Base-by-base conservation (phyloP, 192 early-diverging fungal species). In the Entomortierella chlamydospora region DNA sequence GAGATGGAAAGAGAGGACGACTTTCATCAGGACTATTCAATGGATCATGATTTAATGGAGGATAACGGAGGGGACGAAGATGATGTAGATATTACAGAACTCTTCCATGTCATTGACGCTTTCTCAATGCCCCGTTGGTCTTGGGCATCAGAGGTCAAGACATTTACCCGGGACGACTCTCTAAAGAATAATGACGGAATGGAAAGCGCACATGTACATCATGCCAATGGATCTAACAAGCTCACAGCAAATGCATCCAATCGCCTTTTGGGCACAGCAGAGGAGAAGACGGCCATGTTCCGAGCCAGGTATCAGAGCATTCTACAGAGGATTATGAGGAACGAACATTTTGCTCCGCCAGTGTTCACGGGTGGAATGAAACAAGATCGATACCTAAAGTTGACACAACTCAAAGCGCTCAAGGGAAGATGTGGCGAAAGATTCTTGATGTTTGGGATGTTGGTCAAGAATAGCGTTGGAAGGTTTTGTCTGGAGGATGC, bases 401-500 rank as follows among this genome's bases (percentile, higher is more conserved):
- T 93, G 28, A 93, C 91, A 12, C 87, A 92, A 5, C 90, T 98
- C 56, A 95, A 94, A 68, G 90, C 93, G 7, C 82, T 98, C 49
- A 91, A 90, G 81, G 95, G 87, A 29, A 86, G 86, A 42, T 88
- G 86, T 60, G 88, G 81, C 61, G 90, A 85, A 63, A 69, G 74
- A 37, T 95, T 92, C 66, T 55, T 96, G 26, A 79, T 96, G 43
- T 91, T 96, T 81, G 96, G 96, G 3, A 95, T 98, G 95, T 83
- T 98, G 37, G 89, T 95, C 25, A 89, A 90, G 78, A 84, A 94
- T 43, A 85, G 91, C 50, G 93, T 93, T 64, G 94, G 94, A 3
- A 93, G 90, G 56, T 84, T 92, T 55, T 91, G 88, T 83, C 81
- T 98, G 30, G 96, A 98, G 84, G 96, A 98, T 78, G 86, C 87